A percentile compares a stretch with the other conserved stretches of the same genome.
These are phyloP conservation scores for Heliamphora pulchella DNA, from an alignment of 179 eudicot species.

Conservation along the genomic window DNA sequence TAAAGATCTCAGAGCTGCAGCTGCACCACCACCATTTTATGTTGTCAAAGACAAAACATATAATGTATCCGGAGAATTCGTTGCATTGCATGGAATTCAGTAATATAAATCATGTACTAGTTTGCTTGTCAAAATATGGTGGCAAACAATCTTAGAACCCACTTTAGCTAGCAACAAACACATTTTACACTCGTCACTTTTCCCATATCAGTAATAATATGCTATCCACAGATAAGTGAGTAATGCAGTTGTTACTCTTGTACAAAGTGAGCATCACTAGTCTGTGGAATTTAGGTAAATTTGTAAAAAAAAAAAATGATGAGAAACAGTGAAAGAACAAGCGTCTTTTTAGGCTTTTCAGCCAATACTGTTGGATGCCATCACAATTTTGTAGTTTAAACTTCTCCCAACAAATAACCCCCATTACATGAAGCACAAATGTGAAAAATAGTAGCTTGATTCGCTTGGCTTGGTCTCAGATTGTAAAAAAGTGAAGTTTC, in stretches of 20 bases:
- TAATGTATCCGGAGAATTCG: not conserved
- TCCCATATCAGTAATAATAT: not conserved
- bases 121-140: not conserved
- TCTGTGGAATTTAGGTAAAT: not conserved
- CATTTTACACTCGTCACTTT: no score
- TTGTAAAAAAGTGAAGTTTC: not conserved
- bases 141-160: not conserved
- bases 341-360: not conserved
- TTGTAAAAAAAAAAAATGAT: not conserved
- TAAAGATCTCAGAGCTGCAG: slow-evolving; percentile 54
- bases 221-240: not conserved
- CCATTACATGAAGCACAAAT: not conserved
- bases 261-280: not conserved
- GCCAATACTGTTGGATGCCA: not conserved
- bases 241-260: not conserved
- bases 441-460: not conserved
- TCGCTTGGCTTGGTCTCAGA: slow-evolving; percentile 6
- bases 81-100: not conserved
- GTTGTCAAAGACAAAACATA: not conserved
- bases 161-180: not conserved
- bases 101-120: not conserved
- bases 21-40: slow-evolving; percentile 28
- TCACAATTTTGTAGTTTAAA: not conserved
- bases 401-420: not conserved
- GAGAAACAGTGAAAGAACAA: not conserved